These are phyloP conservation scores for Auriscalpium vulgare DNA, from an alignment of 768 basidiomycete species.

Conservation along the genomic window DNA sequence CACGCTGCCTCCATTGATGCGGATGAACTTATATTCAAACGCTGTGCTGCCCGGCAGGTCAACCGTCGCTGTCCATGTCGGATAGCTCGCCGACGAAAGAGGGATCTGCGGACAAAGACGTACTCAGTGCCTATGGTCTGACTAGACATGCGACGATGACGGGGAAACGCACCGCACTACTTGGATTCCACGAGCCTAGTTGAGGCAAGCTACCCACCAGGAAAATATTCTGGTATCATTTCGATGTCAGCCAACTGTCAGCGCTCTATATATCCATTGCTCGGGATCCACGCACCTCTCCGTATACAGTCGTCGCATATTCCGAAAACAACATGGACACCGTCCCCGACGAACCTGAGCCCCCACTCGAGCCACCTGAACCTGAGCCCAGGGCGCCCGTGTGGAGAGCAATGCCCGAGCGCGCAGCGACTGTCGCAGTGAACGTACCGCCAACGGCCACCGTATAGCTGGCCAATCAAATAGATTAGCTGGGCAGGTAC, in stretches of 20 bases:
- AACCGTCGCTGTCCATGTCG: slow-evolving; percentile 45
- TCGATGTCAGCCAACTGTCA: neutral
- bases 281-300: slow-evolving; percentile 34
- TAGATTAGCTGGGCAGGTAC: neutral
- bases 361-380: neutral
- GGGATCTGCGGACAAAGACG: slow-evolving; percentile 32
- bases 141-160: too few relatives aligned
- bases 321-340: slow-evolving; percentile 32
- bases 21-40: slow-evolving; percentile 57
- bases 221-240: slow-evolving; percentile 43
- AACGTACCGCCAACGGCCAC: slow-evolving; percentile 10
- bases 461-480: neutral
- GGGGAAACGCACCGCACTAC: slow-evolving; percentile 31
- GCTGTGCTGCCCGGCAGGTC: slow-evolving; percentile 39
- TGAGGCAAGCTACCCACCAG: slow-evolving; percentile 48
- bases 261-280: neutral
- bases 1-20: slow-evolving; percentile 43
- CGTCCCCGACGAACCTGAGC: neutral
- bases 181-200: slow-evolving; percentile 44
- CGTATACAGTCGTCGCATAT: slow-evolving; percentile 46
- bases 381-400: slow-evolving; percentile 7
- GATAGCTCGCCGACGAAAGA: slow-evolving; percentile 44
- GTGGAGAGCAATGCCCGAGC: slow-evolving; percentile 21
- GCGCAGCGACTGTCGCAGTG: slow-evolving; percentile 16
- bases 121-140: neutral